phyloP scores from a whole-genome alignment of 2,329 filamentous ascomycete species.

The Colletotrichum sp. region DNA sequence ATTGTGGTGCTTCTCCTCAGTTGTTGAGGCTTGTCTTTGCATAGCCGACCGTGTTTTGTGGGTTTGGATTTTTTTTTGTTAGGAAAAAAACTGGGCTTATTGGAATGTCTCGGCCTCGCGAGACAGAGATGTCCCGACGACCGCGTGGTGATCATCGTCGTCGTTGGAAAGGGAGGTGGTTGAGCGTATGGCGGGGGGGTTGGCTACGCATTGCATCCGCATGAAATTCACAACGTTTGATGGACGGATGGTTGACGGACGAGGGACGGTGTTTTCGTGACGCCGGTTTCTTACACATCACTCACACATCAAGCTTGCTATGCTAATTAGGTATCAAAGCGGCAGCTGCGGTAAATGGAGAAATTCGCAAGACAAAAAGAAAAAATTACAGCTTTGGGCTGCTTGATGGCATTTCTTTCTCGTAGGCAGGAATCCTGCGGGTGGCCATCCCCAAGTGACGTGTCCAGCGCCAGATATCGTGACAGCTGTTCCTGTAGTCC shows the following conservation, averaged over 20 bases:
- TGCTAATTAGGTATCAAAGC: not conserved
- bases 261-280: not conserved
- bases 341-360: not conserved
- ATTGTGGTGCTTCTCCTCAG: not conserved
- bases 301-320: not conserved
- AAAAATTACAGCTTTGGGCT: not conserved
- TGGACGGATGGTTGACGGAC: not conserved
- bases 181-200: not conserved
- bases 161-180: not conserved
- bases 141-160: not conserved
- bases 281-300: not conserved
- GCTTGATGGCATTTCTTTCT: not conserved
- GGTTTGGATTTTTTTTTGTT: not conserved
- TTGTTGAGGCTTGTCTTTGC: constrained; percentile 8
- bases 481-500: not conserved
- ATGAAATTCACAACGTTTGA: not conserved
- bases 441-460: not conserved
- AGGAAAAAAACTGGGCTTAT: not conserved
- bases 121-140: not conserved
- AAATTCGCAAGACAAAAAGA: not conserved
- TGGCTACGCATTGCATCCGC: not conserved
- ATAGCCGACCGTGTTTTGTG: constrained; percentile 4
- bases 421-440: not conserved
- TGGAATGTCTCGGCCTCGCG: not conserved
- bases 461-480: not conserved